Evolutionary conservation across 1,284 basidiomycete genomes (phyloP), one percentile per base, ranked within the genome.

Genomic region (Cutaneotrichosporon cavernicola): DNA sequence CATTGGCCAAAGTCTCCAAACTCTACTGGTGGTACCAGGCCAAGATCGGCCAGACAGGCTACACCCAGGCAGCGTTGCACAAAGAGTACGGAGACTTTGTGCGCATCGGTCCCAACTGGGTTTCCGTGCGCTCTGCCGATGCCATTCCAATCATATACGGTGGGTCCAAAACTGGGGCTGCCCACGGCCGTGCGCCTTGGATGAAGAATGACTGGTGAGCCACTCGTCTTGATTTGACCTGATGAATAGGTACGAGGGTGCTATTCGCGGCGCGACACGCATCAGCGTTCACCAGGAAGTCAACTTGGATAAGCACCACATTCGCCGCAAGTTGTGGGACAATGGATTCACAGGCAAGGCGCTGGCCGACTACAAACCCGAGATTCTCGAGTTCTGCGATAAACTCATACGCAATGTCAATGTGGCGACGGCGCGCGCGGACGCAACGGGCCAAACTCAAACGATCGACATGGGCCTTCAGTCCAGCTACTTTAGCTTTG

Each of bases 71-170:
- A 4, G 32, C 32, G 38, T 57, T 63, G 51, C 62, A 63, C 52
- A 49, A 56, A 10, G 11, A 56, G 52, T 63, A 63, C 62, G 30
- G 55, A 43, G 62, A 63, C 46, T 84, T 92, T 60, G 89, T 93
- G n/a, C 89, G 92, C 68, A 82, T 95, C 64, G 90, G 91, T 0
- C 92, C 92, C 0, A 92, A 93, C 76, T 90, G 93, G 73, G 81
- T 93, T 21, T 92, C 90, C 4, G 84, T 95, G 61, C 86, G 90
- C 18, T 88, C 92, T 73, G 89, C 90, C 0, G 86, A 86, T 0
- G 91, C 90, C 0, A 84, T 93, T 14, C 85, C 85, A 61, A 76
- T 87, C 67, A 83, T 93, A 10, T 92, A 81, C 64, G 80, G 86
- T 0, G 90, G 91, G 73, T 38, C n/a, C 1, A 58, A 49, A 40